Evolutionary conservation across 345 rosid species (phyloP), one percentile per base, ranked within the genome.

Genomic region (Boechera retrofracta): DNA sequence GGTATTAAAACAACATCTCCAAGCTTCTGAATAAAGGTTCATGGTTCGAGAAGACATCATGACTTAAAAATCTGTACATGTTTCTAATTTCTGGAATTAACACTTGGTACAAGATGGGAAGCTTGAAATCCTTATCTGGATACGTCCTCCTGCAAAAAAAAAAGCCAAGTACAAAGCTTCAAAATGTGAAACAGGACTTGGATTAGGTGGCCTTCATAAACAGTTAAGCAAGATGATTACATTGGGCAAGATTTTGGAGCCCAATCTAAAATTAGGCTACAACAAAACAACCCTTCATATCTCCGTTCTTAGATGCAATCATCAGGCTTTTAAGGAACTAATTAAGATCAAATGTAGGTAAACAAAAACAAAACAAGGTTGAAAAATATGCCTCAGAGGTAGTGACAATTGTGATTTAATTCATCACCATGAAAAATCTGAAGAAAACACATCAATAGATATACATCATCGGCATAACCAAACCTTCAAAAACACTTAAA

Each of bases 231-330:
- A 73, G 44, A 10, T 72, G 69, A 78, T 78, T 72, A 78, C 81
- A 78, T 26, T 10, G 68, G 64, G 55, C 29, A 16, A 10, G 24
- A 1, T 67, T 42, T 66, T 52, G 81, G 81, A 78, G 81, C 81
- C 74, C 64, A 67, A 72, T 3, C 11, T 4, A 5, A 32, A 3
- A 6, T 32, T 5, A 72, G 74, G 69, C 81, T 78, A 59, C 81
- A 72, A 78, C 81, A 73, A 78, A 51, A 51, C 52, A 58, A 56
- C 77, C 77, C 41, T 78, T 78, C 81, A 78, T 72, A 78, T 78
- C 81, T 78, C 81, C 81, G 81, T 78, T 78, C 81, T 78, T 78
- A 66, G 77, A 59, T 69, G 69, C 77, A 78, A 78, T 78, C 81
- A 78, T 8, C 7, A 78, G 81, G 81, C 81, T 36, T 16, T 10